Conservation (phyloP, 2,329 filamentous ascomycete genomes). For the Aspergillus pseudoglaucus region DNA sequence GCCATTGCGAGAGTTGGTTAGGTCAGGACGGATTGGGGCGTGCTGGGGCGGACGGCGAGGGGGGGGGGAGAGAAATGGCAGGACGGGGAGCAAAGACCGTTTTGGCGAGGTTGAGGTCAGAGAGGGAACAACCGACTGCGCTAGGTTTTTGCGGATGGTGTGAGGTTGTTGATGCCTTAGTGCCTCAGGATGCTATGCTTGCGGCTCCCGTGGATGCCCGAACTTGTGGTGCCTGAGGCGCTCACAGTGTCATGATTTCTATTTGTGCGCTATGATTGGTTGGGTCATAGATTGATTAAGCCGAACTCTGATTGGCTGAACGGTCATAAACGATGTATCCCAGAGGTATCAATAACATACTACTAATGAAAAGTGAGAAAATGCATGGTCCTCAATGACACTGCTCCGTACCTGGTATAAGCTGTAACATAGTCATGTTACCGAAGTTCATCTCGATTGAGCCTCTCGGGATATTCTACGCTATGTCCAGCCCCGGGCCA, state of each 20-base stretch:
- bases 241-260: constrained; percentile 13
- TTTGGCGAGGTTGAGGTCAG: constrained; percentile 18
- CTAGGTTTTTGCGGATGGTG: constrained; percentile 36
- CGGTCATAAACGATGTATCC: background rate
- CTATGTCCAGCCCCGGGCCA: no score
- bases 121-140: constrained; percentile 14
- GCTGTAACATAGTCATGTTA: no score
- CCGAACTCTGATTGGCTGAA: constrained; percentile 8
- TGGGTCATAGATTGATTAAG: background rate
- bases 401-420: no score
- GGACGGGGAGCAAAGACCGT: constrained; percentile 9
- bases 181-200: constrained; percentile 17
- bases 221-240: constrained; percentile 22
- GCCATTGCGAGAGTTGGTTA: constrained; percentile 47
- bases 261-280: constrained; percentile 22
- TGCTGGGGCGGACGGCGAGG: constrained; percentile 4
- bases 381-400: no score
- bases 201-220: constrained; percentile 16
- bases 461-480: no score
- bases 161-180: constrained; percentile 16
- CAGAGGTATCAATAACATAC: background rate
- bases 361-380: no score
- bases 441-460: no score
- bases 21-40: constrained; percentile 18
- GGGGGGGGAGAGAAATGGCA: constrained; percentile 7